These are phyloP conservation scores for Nematodospora anomalae DNA, from an alignment of 1,139 yeast genomes.

Conservation along the genomic window DNA sequence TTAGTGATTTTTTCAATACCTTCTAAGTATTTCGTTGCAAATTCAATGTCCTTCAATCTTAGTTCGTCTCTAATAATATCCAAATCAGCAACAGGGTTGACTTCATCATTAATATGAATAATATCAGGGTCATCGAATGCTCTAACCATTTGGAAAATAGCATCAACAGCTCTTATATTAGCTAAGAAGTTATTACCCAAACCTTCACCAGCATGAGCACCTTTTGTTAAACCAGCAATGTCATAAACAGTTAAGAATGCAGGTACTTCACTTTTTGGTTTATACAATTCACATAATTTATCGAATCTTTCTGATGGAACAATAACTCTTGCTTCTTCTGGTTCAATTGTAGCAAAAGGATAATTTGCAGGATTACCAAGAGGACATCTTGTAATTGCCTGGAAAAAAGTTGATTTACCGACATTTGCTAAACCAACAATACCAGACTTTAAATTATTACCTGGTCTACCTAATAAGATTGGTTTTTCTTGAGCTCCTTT, in stretches of 20 bases:
- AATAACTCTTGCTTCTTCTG: slow-evolving; percentile 96
- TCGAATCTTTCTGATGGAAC: slow-evolving; percentile 94
- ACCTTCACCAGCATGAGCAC: slow-evolving; percentile 98
- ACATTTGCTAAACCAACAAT: slow-evolving; percentile 97
- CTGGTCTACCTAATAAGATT: slow-evolving; percentile 94
- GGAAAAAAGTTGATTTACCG: slow-evolving; percentile 91
- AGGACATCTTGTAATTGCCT: slow-evolving; percentile 85
- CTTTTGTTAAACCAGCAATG: slow-evolving; percentile 97
- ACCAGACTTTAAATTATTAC: slow-evolving; percentile 94
- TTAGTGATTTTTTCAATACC: slow-evolving; percentile 81
- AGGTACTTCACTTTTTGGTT: slow-evolving; percentile 86
- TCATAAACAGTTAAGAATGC: slow-evolving; percentile 93
- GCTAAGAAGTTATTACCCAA: slow-evolving; percentile 97
- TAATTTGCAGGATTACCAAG: slow-evolving; percentile 98
- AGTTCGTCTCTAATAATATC: slow-evolving; percentile 90
- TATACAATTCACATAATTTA: slow-evolving; percentile 65
- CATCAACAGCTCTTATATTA: slow-evolving; percentile 97
- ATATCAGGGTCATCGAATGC: slow-evolving; percentile 98
- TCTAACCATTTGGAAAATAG: slow-evolving; percentile 96
- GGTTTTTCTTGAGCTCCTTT: slow-evolving; percentile 82
- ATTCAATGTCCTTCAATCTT: slow-evolving; percentile 95
- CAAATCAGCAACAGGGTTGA: slow-evolving; percentile 92
- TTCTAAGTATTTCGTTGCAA: slow-evolving; percentile 88
- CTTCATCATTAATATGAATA: slow-evolving; percentile 97
- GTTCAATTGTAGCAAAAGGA: slow-evolving; percentile 98